Evolutionary conservation across 352 stramenopile species (phyloP).

Genomic region (Hyaloperonospora arabidopsidis): DNA sequence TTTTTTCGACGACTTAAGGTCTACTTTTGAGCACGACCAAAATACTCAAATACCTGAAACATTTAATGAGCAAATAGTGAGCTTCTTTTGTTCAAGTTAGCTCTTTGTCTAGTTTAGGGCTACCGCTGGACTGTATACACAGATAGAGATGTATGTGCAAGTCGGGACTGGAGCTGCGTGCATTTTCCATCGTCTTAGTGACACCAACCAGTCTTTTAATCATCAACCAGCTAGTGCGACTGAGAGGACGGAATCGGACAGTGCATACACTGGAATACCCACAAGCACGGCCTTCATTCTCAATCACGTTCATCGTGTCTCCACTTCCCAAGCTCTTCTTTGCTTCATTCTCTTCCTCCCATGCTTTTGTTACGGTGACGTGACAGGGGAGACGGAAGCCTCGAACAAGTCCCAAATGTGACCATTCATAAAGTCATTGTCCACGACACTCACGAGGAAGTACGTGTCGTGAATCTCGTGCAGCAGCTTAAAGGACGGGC

Average conservation of each 20-base stretch:
- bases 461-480: conserved; percentile 95
- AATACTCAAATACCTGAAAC: too few relatives aligned
- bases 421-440: conserved; percentile 94
- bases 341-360: too few relatives aligned
- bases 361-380: conserved; percentile 17
- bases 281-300: conserved; percentile 12
- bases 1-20: too few relatives aligned
- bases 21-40: too few relatives aligned
- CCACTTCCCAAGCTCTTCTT: too few relatives aligned
- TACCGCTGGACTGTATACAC: too few relatives aligned
- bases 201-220: conserved; percentile 19
- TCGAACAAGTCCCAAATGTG: conserved; percentile 83
- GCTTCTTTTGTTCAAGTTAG: conserved; percentile 20
- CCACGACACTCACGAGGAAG: conserved; percentile 97
- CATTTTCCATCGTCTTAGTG: conserved; percentile 36
- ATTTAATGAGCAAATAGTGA: too few relatives aligned
- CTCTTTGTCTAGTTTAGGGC: background rate
- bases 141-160: conserved; percentile 21
- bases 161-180: conserved; percentile 10
- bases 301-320: background rate
- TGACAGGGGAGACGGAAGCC: conserved; percentile 13
- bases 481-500: conserved; percentile 85
- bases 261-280: conserved; percentile 12
- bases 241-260: conserved; percentile 31
- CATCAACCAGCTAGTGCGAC: conserved; percentile 28